Conservation (phyloP, 192 early-diverging fungal genomes). For the Linnemannia zychae region DNA sequence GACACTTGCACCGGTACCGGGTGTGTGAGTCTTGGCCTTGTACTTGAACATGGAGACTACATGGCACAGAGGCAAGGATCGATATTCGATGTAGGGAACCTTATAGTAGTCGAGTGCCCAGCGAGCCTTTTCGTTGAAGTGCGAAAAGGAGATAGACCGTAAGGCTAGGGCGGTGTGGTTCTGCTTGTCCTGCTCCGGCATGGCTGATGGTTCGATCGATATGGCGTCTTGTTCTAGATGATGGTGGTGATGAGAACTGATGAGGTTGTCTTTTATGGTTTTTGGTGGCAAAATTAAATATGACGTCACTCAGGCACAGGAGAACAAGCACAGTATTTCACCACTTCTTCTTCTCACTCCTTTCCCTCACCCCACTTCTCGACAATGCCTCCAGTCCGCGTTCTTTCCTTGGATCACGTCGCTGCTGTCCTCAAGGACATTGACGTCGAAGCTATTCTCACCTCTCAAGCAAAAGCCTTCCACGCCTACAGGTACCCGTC, state of each 20-base stretch:
- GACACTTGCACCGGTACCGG: not conserved
- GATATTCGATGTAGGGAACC: constrained; percentile 50
- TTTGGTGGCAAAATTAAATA: not conserved
- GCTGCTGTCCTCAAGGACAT: constrained; percentile 36
- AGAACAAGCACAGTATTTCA: no score
- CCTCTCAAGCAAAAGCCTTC: constrained; percentile 41
- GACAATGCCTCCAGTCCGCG: constrained; percentile 42
- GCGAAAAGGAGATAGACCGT: constrained; percentile 47
- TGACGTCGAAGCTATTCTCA: constrained; percentile 33
- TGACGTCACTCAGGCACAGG: not conserved
- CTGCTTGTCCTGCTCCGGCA: not conserved
- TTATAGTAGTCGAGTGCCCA: constrained; percentile 55
- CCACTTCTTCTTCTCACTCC: no score
- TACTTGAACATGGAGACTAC: constrained; percentile 45
- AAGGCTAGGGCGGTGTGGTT: constrained; percentile 11
- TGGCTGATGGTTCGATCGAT: not conserved
- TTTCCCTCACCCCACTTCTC: not conserved
- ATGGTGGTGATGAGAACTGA: not conserved
- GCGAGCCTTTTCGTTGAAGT: constrained; percentile 57
- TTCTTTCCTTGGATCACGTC: constrained; percentile 44
- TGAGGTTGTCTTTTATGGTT: not conserved
- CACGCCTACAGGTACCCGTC: constrained; percentile 39
- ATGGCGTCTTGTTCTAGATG: not conserved
- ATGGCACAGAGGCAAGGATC: constrained; percentile 40
- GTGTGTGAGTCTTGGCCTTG: constrained; percentile 15